Percentiles rank a stretch among this genome's conserved stretches.
These are phyloP conservation scores for Gossypium schwendimanii DNA, from an alignment of 441 rosid species.

Conservation along the genomic window DNA sequence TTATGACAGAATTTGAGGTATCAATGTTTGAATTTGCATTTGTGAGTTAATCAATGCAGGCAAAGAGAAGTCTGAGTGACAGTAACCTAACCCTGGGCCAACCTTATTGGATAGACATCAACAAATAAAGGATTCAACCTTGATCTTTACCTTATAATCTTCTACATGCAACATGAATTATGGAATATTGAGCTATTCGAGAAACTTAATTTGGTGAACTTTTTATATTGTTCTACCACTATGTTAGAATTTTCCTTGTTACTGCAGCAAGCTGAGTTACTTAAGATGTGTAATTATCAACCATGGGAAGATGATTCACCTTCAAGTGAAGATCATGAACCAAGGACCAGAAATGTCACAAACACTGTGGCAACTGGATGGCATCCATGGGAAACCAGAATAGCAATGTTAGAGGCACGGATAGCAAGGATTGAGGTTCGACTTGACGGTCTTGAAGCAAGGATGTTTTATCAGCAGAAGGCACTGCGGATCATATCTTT, in stretches of 20 bases:
- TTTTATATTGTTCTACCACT: neutral
- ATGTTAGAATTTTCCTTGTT: neutral
- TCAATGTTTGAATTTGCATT: neutral
- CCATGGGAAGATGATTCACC: slow-evolving; percentile 26
- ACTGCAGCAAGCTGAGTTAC: slow-evolving; percentile 15
- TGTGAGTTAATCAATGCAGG: neutral
- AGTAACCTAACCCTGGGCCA: too few species aligned
- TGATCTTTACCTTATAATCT: neutral
- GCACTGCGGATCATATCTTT: slow-evolving; percentile 12
- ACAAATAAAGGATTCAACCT: neutral
- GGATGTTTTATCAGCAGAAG: slow-evolving; percentile 16
- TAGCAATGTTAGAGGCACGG: slow-evolving; percentile 21
- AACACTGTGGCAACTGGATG: neutral
- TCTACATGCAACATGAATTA: neutral
- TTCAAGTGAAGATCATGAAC: slow-evolving; percentile 14
- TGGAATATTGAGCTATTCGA: neutral
- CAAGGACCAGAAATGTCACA: slow-evolving; percentile 5
- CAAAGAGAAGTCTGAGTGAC: neutral
- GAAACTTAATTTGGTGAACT: neutral
- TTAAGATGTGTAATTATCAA: slow-evolving; percentile 26
- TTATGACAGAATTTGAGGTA: neutral
- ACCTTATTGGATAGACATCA: too few species aligned
- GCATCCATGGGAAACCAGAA: slow-evolving; percentile 17
- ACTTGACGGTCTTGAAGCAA: slow-evolving; percentile 20
- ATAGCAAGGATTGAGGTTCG: slow-evolving; percentile 24